Conservation (phyloP, 768 basidiomycete genomes). For the Solioccasus polychromus region DNA sequence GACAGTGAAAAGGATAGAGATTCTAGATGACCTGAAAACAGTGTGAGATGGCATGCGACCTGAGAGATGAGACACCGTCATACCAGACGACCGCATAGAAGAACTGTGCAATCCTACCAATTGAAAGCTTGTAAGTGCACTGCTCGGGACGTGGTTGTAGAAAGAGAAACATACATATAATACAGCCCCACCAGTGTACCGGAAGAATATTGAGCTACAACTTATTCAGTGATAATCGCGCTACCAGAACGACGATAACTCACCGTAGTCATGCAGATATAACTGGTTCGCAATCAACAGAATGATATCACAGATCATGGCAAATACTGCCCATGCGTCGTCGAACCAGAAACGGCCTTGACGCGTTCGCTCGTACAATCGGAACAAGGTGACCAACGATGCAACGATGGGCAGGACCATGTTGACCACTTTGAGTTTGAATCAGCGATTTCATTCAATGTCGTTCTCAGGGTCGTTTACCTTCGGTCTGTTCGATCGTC, state of each 20-base stretch:
- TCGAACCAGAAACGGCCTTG: conserved; percentile 4
- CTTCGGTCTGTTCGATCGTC: conserved; percentile 5
- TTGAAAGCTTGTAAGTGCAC: too few relatives aligned
- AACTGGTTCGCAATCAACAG: neutral
- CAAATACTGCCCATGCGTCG: too few relatives aligned
- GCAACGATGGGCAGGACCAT: conserved; percentile 3
- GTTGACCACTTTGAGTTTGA: neutral
- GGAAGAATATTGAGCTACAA: neutral
- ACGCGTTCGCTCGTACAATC: neutral
- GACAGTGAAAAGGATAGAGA: conserved; percentile 9
- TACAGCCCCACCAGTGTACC: neutral
- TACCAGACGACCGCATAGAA: conserved; percentile 6
- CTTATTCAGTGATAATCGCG: neutral
- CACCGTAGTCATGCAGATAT: conserved; percentile 3
- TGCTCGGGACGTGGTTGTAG: too few relatives aligned
- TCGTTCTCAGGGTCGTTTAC: too few relatives aligned
- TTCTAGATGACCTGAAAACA: too few relatives aligned
- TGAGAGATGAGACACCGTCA: neutral
- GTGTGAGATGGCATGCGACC: too few relatives aligned
- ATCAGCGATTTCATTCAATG: too few relatives aligned
- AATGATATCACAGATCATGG: neutral
- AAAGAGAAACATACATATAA: conserved; percentile 1
- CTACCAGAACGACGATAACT: too few relatives aligned
- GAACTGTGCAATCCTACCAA: conserved; percentile 5
- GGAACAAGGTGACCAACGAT: neutral